Evolutionary conservation across 225 moss, liverwort and hornwort species (phyloP), one percentile per base, ranked within the genome.

Genomic region (Sphagnum contortum): DNA sequence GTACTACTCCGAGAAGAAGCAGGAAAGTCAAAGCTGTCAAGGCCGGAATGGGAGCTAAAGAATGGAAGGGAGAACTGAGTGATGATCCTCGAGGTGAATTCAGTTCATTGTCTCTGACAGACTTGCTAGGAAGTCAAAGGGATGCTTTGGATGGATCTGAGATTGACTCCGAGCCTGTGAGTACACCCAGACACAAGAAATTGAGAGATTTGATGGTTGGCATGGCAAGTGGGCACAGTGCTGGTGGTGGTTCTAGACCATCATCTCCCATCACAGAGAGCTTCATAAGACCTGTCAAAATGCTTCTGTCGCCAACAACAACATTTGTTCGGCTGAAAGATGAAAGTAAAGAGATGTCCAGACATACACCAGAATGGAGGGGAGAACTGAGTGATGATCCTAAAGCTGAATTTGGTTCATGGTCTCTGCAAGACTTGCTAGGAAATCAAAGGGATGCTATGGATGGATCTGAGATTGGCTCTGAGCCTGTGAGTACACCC

Each of bases 271-370:
- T 71, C 9, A 47, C 49, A 48, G 10, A 49, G 7, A 14, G 13
- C 12, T 14, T 77, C 45, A 63, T 67, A 3, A 82, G 57, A 63
- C 79, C 72, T 2, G 44, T 57, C 64, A 59, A 70, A 13, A 70
- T 70, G 68, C 54, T 82, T 11, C 62, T 96, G 14, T 83, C 92
- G 46, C 90, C 95, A 11, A 79, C 92, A 0, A 82, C 68, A 52
- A 77, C 92, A 5, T 87, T 98, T 63, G 7, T 58, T 9, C 79
- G 77, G 3, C 59, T 90, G 48, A 71, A 80, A 68, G 70, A 80
- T 59, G 83, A 87, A 73, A 82, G 52, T 63, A 92, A 98, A 45
- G 82, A 90, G 69, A 3, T 79, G 6, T 93, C 92, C 5, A 71
- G 78, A 63, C 77, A 72, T 57, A 93, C 92, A 60, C 57, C 4